Conservation (phyloP, 2,329 filamentous ascomycete genomes). For the Fulvia fulva region DNA sequence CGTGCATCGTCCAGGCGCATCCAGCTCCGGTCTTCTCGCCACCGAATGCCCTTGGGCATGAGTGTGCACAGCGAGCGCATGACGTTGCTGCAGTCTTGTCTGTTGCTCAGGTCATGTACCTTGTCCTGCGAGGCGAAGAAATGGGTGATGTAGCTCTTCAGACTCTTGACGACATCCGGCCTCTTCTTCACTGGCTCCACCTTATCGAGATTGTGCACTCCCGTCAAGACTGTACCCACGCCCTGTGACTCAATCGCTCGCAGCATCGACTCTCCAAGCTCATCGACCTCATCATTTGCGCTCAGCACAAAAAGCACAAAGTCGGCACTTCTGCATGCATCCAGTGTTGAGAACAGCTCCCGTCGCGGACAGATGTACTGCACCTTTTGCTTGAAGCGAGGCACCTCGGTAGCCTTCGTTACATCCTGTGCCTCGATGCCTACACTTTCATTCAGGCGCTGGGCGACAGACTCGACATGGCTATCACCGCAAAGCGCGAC, state of each 20-base stretch:
- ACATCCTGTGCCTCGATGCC: slow-evolving; percentile 65
- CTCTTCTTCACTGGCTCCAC: slow-evolving; percentile 77
- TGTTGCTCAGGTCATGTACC: slow-evolving; percentile 79
- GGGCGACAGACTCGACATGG: slow-evolving; percentile 64
- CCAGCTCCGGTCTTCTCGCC: slow-evolving; percentile 94
- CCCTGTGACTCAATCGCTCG: slow-evolving; percentile 89
- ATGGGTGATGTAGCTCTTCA: slow-evolving; percentile 89
- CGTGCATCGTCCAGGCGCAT: slow-evolving; percentile 81
- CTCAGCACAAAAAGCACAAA: slow-evolving; percentile 86
- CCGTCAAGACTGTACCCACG: slow-evolving; percentile 84
- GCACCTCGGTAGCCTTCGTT: slow-evolving; percentile 63
- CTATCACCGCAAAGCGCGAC: slow-evolving; percentile 75
- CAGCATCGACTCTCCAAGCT: slow-evolving; percentile 77
- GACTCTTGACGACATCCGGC: slow-evolving; percentile 69
- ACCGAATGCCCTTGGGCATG: slow-evolving; percentile 87
- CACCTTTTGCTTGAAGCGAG: slow-evolving; percentile 91
- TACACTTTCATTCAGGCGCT: slow-evolving; percentile 69
- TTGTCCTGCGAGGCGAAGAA: slow-evolving; percentile 93
- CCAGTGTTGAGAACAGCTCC: slow-evolving; percentile 72
- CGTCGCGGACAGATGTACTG: slow-evolving; percentile 75
- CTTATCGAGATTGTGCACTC: slow-evolving; percentile 67
- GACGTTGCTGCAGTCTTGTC: slow-evolving; percentile 86
- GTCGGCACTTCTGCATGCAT: slow-evolving; percentile 83
- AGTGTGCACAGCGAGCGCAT: slow-evolving; percentile 88
- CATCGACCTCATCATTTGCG: slow-evolving; percentile 76